phyloP scores from a whole-genome alignment of 179 eudicot genomes.

The Beta corolliflora region DNA sequence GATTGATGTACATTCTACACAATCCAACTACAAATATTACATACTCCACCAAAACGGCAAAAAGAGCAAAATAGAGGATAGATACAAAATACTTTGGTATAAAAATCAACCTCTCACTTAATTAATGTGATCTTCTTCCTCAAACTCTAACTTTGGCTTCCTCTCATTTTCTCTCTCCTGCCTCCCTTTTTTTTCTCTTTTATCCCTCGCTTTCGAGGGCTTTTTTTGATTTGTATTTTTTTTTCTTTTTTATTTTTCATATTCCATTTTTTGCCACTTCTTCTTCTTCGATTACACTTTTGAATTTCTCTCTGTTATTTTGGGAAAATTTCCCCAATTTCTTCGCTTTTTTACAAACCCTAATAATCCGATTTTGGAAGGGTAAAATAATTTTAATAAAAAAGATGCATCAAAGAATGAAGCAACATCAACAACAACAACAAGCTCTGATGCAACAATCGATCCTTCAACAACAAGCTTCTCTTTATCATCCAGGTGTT shows the following conservation, averaged over 20 bases:
- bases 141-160: background rate
- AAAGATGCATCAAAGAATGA: constrained; percentile 46
- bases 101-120: background rate
- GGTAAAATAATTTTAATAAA: background rate
- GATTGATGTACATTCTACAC: too few species aligned
- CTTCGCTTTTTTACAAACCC: constrained; percentile 19
- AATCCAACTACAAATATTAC: too few species aligned
- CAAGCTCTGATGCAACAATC: constrained; percentile 74
- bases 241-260: background rate
- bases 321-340: constrained; percentile 3
- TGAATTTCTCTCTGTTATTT: background rate
- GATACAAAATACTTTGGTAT: background rate
- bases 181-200: constrained; percentile 5
- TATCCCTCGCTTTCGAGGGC: constrained; percentile 15
- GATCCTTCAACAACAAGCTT: constrained; percentile 76
- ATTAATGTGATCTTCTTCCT: background rate
- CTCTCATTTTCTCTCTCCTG: constrained; percentile 12
- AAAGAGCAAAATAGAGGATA: too few species aligned
- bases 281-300: background rate
- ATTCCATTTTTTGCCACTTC: background rate
- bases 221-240: background rate
- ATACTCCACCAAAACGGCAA: too few species aligned
- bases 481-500: constrained; percentile 83
- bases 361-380: constrained; percentile 12
- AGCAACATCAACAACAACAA: constrained; percentile 46